Base-by-base conservation (phyloP, 169 alveolate genomes). In the Cytauxzoon felis region DNA sequence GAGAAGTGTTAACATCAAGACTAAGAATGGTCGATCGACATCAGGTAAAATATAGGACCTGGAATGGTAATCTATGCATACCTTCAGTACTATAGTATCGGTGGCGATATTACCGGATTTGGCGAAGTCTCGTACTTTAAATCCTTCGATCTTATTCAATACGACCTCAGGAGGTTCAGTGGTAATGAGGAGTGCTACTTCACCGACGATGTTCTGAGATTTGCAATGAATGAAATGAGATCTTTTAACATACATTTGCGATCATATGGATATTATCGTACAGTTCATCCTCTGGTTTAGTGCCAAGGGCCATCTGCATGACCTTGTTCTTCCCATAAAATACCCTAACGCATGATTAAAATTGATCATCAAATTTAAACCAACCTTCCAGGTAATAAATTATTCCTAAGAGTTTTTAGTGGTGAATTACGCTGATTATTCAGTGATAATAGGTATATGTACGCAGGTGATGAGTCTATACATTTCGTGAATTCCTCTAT, bases 241-340 rank as follows among this genome's bases (percentile, higher is more conserved):
- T 5, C 16, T 33, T 4, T 13, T 1, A 9, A 21, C 58, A 13
- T 71, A 71, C 84, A 49, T 73, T 59, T 62, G 90, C 71, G 45
- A 83, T 72, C 34, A 63, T 72, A 80, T 80, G 87, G 7, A 79
- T 49, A 50, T 70, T 67, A 19, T 59, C 67, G 45, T 26, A 56
- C 30, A 65, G 50, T 43, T 81, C 89, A 16, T 52, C 32, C 57
- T 83, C 90, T 0, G 90, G 78, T 38, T 63, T 54, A 24, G 73
- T 62, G 30, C 89, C 89, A 42, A 83, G 80, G 16, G 90, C 90
- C 57, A 83, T 58, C 53, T 73, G 87, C 72, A 83, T 65, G 54
- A 83, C 88, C 54, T 83, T 83, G 85, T 83, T 83, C 48, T 83
- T 83, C 33, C 90, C 90, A 27, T 73, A 73, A 40, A 73, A 73